These are phyloP conservation scores for Trichosanthes cucumerina DNA, from an alignment of 306 rosid genomes.

Conservation along the genomic window DNA sequence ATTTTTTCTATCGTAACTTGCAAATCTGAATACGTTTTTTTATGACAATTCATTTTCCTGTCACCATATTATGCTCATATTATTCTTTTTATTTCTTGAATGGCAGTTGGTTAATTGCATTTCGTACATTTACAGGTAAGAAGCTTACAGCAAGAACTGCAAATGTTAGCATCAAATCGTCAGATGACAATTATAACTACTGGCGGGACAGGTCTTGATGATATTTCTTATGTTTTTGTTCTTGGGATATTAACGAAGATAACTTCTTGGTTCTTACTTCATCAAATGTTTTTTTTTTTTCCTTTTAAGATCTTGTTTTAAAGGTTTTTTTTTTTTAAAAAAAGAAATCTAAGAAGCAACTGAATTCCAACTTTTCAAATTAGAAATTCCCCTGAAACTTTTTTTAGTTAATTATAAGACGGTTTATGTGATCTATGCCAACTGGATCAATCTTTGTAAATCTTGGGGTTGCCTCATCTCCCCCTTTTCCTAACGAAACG, in stretches of 20 bases:
- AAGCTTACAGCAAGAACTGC: slow-evolving; percentile 59
- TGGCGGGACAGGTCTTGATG: slow-evolving; percentile 46
- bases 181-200: slow-evolving; percentile 55
- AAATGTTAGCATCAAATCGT: slow-evolving; percentile 37
- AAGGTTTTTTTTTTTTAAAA: neutral
- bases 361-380: neutral
- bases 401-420: neutral
- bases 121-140: slow-evolving; percentile 44
- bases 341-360: neutral
- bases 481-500: neutral
- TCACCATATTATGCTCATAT: neutral
- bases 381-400: neutral
- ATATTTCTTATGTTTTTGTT: slow-evolving; percentile 14
- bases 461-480: neutral
- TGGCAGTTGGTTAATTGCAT: slow-evolving; percentile 2
- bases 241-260: neutral
- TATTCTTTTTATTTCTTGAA: neutral
- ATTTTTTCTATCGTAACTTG: neutral
- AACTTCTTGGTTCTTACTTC: neutral
- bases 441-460: neutral
- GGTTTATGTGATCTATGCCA: neutral
- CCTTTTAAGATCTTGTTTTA: neutral
- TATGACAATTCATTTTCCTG: neutral
- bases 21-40: neutral
- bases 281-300: neutral